phyloP scores from a whole-genome alignment of 371 early-diverging fungal genomes.

The Rhizomucor pusillus region DNA sequence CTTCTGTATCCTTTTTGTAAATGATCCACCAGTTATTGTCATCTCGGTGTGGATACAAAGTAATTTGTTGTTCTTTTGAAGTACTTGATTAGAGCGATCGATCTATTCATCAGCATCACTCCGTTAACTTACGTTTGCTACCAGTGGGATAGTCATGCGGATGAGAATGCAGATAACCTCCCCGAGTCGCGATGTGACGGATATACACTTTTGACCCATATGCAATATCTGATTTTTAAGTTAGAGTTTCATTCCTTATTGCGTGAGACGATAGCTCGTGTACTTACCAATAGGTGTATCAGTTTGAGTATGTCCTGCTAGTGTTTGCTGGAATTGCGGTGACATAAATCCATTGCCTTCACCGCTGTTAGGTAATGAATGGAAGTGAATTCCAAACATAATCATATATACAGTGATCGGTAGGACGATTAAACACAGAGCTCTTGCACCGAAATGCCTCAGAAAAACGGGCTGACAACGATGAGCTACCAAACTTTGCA shows the following conservation, averaged over 20 bases:
- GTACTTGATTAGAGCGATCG: too few species aligned
- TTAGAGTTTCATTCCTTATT: background rate
- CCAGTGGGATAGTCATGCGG: slow-evolving; percentile 79
- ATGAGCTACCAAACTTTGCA: background rate
- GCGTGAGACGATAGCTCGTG: too few species aligned
- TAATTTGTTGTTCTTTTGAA: slow-evolving; percentile 89
- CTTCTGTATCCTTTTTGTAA: slow-evolving; percentile 50
- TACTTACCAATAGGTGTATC: slow-evolving; percentile 47
- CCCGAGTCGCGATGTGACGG: slow-evolving; percentile 72
- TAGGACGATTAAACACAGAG: slow-evolving; percentile 77
- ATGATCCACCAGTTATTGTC: slow-evolving; percentile 87
- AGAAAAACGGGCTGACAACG: slow-evolving; percentile 51
- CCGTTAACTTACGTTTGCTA: slow-evolving; percentile 62
- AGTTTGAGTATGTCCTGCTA: slow-evolving; percentile 73
- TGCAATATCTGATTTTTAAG: slow-evolving; percentile 60
- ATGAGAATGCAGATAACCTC: slow-evolving; percentile 92
- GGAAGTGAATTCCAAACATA: slow-evolving; percentile 91
- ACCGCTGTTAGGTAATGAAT: slow-evolving; percentile 75
- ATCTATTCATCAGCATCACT: background rate
- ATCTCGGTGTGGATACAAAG: slow-evolving; percentile 90
- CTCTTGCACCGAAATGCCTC: slow-evolving; percentile 76
- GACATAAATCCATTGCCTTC: slow-evolving; percentile 96
- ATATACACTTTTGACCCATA: slow-evolving; percentile 82
- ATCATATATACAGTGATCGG: slow-evolving; percentile 84
- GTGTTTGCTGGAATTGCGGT: slow-evolving; percentile 88